phyloP scores from a whole-genome alignment of 306 rosid genomes.

The Quillaja saponaria region DNA sequence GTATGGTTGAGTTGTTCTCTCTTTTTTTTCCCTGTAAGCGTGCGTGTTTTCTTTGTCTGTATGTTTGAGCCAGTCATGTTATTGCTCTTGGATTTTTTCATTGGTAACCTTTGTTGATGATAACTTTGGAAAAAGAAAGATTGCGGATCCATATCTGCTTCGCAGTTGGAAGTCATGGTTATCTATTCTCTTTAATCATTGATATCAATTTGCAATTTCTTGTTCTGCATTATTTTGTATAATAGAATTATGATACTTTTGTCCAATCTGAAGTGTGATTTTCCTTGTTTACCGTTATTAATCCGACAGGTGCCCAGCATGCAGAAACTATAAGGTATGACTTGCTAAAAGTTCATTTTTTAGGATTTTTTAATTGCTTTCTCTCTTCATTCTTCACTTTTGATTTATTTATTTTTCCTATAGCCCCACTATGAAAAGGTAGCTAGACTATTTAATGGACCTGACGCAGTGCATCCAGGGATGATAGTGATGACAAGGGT shows the following conservation, averaged over 20 bases:
- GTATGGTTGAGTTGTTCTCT: no score
- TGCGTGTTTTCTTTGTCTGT: no score
- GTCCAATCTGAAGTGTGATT: slow-evolving; percentile 27
- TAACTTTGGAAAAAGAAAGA: no score
- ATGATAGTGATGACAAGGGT: slow-evolving; percentile 82
- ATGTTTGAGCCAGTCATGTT: no score
- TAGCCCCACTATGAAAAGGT: slow-evolving; percentile 96
- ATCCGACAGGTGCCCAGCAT: slow-evolving; percentile 88
- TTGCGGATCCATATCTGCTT: background rate
- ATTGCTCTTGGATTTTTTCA: no score
- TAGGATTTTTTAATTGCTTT: background rate
- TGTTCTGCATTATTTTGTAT: slow-evolving; percentile 4
- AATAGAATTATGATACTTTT: slow-evolving; percentile 1
- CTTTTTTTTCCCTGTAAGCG: no score
- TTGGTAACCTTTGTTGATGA: no score
- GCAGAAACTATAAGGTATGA: slow-evolving; percentile 93
- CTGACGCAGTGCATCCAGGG: slow-evolving; percentile 93
- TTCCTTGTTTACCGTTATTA: slow-evolving; percentile 27
- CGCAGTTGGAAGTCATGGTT: no score
- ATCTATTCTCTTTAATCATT: background rate
- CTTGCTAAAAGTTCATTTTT: slow-evolving; percentile 7
- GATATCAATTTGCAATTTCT: slow-evolving; percentile 2
- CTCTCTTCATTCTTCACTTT: slow-evolving; percentile 23
- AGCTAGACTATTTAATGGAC: slow-evolving; percentile 96
- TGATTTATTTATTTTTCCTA: slow-evolving; percentile 27